phyloP scores from a whole-genome alignment of 768 basidiomycete species.

The Saitozyma podzolica region DNA sequence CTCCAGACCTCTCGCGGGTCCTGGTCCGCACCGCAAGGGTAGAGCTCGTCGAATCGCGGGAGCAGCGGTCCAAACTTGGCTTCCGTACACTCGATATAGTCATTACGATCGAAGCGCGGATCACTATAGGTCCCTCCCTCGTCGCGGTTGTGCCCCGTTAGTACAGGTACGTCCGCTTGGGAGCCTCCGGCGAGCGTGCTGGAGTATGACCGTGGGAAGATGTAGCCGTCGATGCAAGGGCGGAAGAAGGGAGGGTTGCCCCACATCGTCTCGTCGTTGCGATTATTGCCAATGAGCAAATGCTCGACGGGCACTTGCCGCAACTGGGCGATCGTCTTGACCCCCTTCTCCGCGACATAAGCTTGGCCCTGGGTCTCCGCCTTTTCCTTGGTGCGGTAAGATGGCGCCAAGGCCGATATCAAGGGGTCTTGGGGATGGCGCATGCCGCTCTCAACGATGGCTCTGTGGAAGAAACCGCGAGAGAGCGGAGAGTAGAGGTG shows the following conservation, averaged over 20 bases:
- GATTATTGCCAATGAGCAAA: neutral
- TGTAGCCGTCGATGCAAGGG: neutral
- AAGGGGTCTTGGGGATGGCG: neutral
- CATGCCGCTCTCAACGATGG: neutral
- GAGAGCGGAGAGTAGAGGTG: conserved; percentile 51
- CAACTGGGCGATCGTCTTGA: no score
- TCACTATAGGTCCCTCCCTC: neutral
- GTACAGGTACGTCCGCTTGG: neutral
- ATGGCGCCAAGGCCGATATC: neutral
- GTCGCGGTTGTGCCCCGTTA: neutral
- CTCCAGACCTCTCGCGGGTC: neutral
- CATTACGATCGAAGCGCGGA: neutral
- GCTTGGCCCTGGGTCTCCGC: no score
- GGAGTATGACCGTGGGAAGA: neutral
- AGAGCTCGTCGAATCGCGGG: neutral
- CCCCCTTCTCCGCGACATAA: no score
- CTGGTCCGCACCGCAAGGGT: neutral
- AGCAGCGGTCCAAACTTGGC: no score
- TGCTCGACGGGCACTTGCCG: neutral
- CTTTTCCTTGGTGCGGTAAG: neutral
- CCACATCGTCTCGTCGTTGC: neutral
- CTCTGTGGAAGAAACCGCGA: neutral
- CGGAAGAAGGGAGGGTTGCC: neutral
- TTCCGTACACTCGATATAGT: no score
- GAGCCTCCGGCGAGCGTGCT: neutral